A percentile compares a stretch with the other conserved stretches of the same genome.
phyloP scores from a whole-genome alignment of 2,329 filamentous ascomycete species.

The Arthrobotrys iridis region DNA sequence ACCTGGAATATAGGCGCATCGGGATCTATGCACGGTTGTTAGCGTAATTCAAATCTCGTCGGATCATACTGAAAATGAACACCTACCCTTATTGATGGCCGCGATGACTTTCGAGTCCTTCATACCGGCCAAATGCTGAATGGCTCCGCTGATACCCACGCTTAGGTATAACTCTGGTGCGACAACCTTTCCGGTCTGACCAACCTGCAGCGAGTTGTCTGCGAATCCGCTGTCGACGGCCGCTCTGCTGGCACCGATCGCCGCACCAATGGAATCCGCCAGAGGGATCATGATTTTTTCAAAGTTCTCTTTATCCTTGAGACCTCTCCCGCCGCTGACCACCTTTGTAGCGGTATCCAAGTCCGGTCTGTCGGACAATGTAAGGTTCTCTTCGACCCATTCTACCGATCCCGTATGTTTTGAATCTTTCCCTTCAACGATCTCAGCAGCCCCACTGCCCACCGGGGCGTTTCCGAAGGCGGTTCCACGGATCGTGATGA shows the following conservation, averaged over 20 bases:
- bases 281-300: constrained; percentile 90
- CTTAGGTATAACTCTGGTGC: constrained; percentile 95
- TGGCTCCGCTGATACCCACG: constrained; percentile 94
- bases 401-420: constrained; percentile 78
- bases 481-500: constrained; percentile 92
- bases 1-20: constrained; percentile 99
- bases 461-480: constrained; percentile 81
- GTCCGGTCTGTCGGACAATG: constrained; percentile 93
- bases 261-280: constrained; percentile 91
- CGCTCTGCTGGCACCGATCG: constrained; percentile 91
- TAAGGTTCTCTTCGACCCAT: constrained; percentile 93
- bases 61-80: not conserved
- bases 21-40: constrained; percentile 66
- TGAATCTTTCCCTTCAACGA: constrained; percentile 82
- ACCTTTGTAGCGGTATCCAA: constrained; percentile 88
- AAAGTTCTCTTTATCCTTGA: constrained; percentile 98
- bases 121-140: constrained; percentile 98
- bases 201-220: constrained; percentile 97
- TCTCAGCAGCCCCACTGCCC: constrained; percentile 72
- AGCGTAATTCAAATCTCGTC: not conserved
- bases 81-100: constrained; percentile 83
- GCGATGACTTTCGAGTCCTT: constrained; percentile 99
- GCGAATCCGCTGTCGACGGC: constrained; percentile 97
- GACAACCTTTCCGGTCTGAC: constrained; percentile 98
- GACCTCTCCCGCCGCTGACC: constrained; percentile 89